Evolutionary conservation across 495 filamentous ascomycete species (phyloP), one percentile per base, ranked within the genome.

Genomic region (Aspergillus bridgeri): DNA sequence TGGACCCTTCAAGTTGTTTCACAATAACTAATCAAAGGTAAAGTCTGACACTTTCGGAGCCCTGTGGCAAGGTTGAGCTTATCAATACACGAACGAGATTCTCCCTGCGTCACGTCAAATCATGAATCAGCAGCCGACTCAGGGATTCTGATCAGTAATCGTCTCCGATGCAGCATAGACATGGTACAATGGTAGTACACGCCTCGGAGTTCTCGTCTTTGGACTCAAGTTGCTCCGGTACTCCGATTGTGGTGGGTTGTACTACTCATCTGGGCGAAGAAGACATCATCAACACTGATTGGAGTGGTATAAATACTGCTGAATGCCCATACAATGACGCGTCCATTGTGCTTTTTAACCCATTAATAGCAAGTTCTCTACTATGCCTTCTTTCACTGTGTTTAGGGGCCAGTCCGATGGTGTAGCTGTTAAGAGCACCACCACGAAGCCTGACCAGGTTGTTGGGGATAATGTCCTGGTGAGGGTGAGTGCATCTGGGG

Each of bases 361-460:
- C 15, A 50, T 17, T 18, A 20, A 8, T 13, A 19, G 1, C 45
- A 15, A 8, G 17, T 1, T 38, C 33, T 15, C 1, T 15, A 21
- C 15, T 23, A 61, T 61, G 59, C 55, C 59, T 38, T 51, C 59
- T 7, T 54, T 59, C 23, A 63, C 60, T 2, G 60, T 63, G 7
- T 63, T 63, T 57, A 58, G 48, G 7, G 60, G 60, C 56, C 53
- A 58, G 9, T 42, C 48, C 19, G 38, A 47, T n/a, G 56, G 60
- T 22, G 42, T 47, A 3, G 27, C 53, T 7, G 53, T 51, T 46
- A 48, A 63, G 48, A 38, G 47, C 19, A 63, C 60, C 43, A 54
- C 48, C 25, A 56, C 53, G 27, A 51, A 51, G 42, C 58, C 58
- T 6, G 58, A 60, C 22, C 38, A 54, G n/a, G 56, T 63, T 24